Conservation (phyloP, 495 filamentous ascomycete species). For the Xylaria bambusicola region DNA sequence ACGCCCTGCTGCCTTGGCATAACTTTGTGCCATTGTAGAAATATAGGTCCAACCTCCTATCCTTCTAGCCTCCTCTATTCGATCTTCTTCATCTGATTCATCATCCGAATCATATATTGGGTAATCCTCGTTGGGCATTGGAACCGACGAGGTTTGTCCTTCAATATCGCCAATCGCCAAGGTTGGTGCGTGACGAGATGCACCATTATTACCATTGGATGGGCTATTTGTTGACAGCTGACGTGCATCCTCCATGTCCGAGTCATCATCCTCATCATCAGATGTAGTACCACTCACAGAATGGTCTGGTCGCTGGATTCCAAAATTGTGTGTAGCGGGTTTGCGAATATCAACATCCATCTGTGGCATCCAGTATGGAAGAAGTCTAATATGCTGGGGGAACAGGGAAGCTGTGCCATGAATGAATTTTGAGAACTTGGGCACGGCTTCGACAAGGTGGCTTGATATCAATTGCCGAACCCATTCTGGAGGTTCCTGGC, state of each 20-base stretch:
- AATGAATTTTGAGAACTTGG: slow-evolving; percentile 99
- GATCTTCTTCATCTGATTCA: slow-evolving; percentile 66
- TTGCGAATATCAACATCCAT: slow-evolving; percentile 99
- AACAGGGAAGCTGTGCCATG: slow-evolving; percentile 88
- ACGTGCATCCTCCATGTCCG: slow-evolving; percentile 52
- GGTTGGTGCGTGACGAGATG: slow-evolving; percentile 35
- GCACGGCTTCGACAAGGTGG: slow-evolving; percentile 95
- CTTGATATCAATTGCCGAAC: slow-evolving; percentile 87
- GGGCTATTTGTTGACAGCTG: slow-evolving; percentile 14
- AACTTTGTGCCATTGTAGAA: slow-evolving; percentile 48
- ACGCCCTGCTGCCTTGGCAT: slow-evolving; percentile 32
- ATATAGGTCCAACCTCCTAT: slow-evolving; percentile 73
- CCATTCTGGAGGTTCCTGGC: slow-evolving; percentile 97
- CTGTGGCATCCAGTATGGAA: slow-evolving; percentile 97
- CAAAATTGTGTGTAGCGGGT: slow-evolving; percentile 79
- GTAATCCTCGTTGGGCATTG: slow-evolving; percentile 67
- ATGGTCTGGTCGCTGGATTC: slow-evolving; percentile 77
- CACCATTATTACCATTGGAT: slow-evolving; percentile 30
- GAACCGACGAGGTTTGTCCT: slow-evolving; percentile 47
- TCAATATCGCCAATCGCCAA: slow-evolving; percentile 45
- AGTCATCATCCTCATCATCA: slow-evolving; percentile 65
- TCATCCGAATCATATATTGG: slow-evolving; percentile 92
- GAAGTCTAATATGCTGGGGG: slow-evolving; percentile 81
- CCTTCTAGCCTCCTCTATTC: slow-evolving; percentile 69
- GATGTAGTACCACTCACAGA: slow-evolving; percentile 78